Conservation (phyloP, 2,329 filamentous ascomycete genomes). For the Hymenoscyphus albidus region DNA sequence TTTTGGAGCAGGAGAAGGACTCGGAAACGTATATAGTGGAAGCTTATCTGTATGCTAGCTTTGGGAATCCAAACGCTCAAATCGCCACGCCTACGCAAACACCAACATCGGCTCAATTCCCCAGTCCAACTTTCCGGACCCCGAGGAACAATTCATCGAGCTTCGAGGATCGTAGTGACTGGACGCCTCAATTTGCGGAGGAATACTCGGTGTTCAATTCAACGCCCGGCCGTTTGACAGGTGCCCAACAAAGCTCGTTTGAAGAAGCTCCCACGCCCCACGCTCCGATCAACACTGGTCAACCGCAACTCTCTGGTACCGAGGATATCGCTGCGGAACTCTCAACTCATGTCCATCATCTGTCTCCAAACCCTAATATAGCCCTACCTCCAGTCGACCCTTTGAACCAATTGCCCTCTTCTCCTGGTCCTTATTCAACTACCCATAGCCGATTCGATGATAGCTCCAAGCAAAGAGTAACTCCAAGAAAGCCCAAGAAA, state of each 20-base stretch:
- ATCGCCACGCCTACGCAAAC: slow-evolving; percentile 57
- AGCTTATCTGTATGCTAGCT: slow-evolving; percentile 44
- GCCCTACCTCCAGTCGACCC: slow-evolving; percentile 58
- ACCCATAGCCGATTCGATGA: slow-evolving; percentile 29
- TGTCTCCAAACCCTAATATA: slow-evolving; percentile 50
- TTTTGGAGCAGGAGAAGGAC: not conserved
- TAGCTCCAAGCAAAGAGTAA: slow-evolving; percentile 35
- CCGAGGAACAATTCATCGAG: slow-evolving; percentile 47
- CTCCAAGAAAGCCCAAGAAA: slow-evolving; percentile 39
- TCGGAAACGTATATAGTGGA: slow-evolving; percentile 2
- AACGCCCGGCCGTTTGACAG: slow-evolving; percentile 56
- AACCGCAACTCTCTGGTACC: slow-evolving; percentile 46
- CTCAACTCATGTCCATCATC: slow-evolving; percentile 60
- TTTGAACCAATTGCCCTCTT: slow-evolving; percentile 55
- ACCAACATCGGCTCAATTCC: slow-evolving; percentile 50
- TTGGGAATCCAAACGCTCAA: slow-evolving; percentile 60
- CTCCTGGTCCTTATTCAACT: slow-evolving; percentile 42
- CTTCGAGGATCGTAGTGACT: slow-evolving; percentile 48
- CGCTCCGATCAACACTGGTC: slow-evolving; percentile 19
- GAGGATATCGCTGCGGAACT: slow-evolving; percentile 49
- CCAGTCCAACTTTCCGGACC: slow-evolving; percentile 55
- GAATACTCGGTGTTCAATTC: slow-evolving; percentile 63
- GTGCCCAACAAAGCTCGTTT: slow-evolving; percentile 28
- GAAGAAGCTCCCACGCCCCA: slow-evolving; percentile 27
- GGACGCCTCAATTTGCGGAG: slow-evolving; percentile 61